phyloP scores from a whole-genome alignment of 352 stramenopile species.

The Phytophthora hybrid region DNA sequence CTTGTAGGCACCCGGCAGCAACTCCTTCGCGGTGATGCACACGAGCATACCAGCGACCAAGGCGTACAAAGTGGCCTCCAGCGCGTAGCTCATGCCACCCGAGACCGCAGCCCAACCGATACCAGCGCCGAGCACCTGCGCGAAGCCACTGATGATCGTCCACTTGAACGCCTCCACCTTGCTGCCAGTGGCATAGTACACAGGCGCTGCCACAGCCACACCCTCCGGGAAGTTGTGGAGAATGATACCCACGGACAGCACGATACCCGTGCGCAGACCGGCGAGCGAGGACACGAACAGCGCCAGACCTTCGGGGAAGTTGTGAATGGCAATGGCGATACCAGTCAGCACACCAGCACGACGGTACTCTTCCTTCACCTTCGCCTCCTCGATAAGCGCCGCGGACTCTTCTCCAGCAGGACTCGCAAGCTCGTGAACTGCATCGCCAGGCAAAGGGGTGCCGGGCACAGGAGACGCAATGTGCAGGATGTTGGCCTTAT shows the following conservation, averaged over 20 bases:
- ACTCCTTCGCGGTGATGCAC: constrained; percentile 92
- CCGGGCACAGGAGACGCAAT: constrained; percentile 1
- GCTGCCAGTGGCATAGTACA: constrained; percentile 97
- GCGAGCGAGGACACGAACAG: constrained; percentile 95
- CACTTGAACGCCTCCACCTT: constrained; percentile 93
- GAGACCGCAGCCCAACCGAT: constrained; percentile 72
- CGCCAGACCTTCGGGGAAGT: constrained; percentile 97
- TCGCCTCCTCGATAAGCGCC: background rate
- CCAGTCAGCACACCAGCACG: constrained; percentile 93
- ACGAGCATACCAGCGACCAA: constrained; percentile 94
- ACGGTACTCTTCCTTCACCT: constrained; percentile 64
- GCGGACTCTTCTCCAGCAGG: constrained; percentile 1
- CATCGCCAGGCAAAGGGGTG: background rate
- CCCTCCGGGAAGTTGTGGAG: constrained; percentile 98
- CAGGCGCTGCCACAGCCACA: constrained; percentile 94
- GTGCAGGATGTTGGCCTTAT: background rate
- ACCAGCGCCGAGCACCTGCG: constrained; percentile 91
- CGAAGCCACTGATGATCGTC: constrained; percentile 89
- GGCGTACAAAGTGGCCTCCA: constrained; percentile 92
- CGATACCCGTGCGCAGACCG: constrained; percentile 89
- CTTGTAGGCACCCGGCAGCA: constrained; percentile 91
- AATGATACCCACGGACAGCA: constrained; percentile 95
- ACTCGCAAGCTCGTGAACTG: background rate
- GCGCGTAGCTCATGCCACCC: constrained; percentile 64
- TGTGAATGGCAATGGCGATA: constrained; percentile 96